Evolutionary conservation across 306 rosid species (phyloP).

Genomic region (Erythrophleum fordii): DNA sequence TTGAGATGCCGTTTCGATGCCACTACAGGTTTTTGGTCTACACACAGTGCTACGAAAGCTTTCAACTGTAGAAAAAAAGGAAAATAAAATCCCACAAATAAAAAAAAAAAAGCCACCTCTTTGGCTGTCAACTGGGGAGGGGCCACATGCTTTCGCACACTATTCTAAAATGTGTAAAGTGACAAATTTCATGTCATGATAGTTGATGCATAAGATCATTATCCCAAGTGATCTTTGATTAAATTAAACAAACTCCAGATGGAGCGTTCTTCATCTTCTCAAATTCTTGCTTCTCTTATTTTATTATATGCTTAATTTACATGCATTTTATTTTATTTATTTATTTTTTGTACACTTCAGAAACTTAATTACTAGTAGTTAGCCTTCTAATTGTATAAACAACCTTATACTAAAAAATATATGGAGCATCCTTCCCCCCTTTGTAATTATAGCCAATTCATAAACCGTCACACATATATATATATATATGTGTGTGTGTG

Average conservation of each 20-base stretch:
- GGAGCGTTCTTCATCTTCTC: not conserved
- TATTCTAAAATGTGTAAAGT: slow-evolving; percentile 20
- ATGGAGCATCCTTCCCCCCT: not conserved
- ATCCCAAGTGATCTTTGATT: not conserved
- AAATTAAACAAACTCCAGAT: not conserved
- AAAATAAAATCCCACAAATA: slow-evolving; percentile 30
- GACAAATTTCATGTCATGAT: slow-evolving; percentile 35
- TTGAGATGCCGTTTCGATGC: slow-evolving; percentile 51
- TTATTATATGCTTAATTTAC: not conserved
- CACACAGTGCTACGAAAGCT: slow-evolving; percentile 40
- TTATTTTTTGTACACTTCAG: not conserved
- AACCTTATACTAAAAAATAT: not conserved
- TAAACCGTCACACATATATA: not conserved
- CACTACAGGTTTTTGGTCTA: slow-evolving; percentile 43
- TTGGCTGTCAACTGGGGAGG: slow-evolving; percentile 48
- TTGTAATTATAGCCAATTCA: not conserved
- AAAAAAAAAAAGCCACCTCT: slow-evolving; percentile 3
- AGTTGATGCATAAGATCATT: slow-evolving; percentile 12
- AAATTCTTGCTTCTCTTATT: not conserved
- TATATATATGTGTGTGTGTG: too few species aligned
- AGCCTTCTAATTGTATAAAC: not conserved
- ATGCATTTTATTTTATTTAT: not conserved
- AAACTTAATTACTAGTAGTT: not conserved
- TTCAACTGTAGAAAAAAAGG: not conserved
- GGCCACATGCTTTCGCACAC: slow-evolving; percentile 52